Percentiles rank a stretch among this genome's conserved stretches.
Conservation (phyloP, 1,139 yeast species). For the Meyerozyma athensensis region DNA sequence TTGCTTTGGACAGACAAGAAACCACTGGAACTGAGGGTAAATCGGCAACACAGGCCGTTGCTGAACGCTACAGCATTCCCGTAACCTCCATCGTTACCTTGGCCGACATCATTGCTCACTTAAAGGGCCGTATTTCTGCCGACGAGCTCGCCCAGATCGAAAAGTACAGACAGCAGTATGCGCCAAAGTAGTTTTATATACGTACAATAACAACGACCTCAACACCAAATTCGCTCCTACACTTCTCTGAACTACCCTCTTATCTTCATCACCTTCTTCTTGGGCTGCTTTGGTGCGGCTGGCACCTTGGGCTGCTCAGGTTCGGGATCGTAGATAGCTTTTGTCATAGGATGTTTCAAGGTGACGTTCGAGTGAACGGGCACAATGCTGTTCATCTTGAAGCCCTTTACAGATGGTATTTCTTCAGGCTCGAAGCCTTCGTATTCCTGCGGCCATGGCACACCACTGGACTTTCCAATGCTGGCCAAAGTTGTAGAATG, state of each 20-base stretch:
- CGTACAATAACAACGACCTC: background rate
- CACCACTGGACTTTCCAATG: constrained; percentile 45
- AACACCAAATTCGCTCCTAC: background rate
- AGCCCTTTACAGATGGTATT: constrained; percentile 77
- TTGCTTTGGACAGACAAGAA: constrained; percentile 95
- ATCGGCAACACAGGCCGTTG: constrained; percentile 81
- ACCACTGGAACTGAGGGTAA: constrained; percentile 60
- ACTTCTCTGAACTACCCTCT: constrained; percentile 26
- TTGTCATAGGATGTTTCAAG: constrained; percentile 82
- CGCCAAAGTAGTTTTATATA: constrained; percentile 31
- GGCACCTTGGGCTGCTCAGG: constrained; percentile 39
- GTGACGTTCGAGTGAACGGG: constrained; percentile 80
- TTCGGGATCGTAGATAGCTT: constrained; percentile 55
- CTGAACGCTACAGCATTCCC: constrained; percentile 70
- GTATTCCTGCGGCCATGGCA: constrained; percentile 62
- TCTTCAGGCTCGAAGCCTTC: constrained; percentile 53
- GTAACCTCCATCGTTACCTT: constrained; percentile 77
- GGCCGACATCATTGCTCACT: constrained; percentile 64
- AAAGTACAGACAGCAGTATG: constrained; percentile 52
- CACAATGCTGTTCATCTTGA: constrained; percentile 77
- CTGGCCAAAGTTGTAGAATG: constrained; percentile 72
- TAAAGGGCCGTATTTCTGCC: constrained; percentile 49
- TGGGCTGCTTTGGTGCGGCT: constrained; percentile 45
- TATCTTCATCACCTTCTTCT: constrained; percentile 48
- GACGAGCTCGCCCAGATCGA: constrained; percentile 54